Base-by-base conservation (phyloP, 1,284 basidiomycete species). In the Ceratobasidium sp. region DNA sequence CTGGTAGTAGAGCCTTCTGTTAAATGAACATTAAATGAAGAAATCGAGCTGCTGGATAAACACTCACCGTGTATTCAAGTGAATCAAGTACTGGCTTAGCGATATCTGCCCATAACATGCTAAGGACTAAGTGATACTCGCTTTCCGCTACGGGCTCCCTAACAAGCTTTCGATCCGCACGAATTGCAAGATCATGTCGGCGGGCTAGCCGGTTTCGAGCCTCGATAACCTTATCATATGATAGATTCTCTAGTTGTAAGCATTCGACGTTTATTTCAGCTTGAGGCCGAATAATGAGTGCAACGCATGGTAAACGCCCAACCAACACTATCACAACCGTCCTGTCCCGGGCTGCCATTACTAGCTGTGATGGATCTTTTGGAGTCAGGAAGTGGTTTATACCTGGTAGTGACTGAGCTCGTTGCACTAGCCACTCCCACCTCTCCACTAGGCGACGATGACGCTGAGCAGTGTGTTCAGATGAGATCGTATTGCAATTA, bases 401-500 rank as follows among this genome's bases (percentile, higher is more conserved):
- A 5, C 75, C 57, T 33, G 78, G 77, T 5, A 57, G 44, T 17
- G 13, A 9, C 17, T 71, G 79, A 5, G 54, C 56, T 20, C 79
- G 42, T 23, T 52, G 44, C 7, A 82, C 26, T 2, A 81, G 77
- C 9, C n/a, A 33, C 28, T 83, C 80, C 68, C 78, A 80, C 46
- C 79, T 33, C n/a, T 64, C 59, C 15, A 79, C 80, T 17, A 81
- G 59, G 20, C 62, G 42, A 20, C 77, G 78, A 42, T 81, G 75
- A 3, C 64, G 74, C 50, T 69, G 78, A 38, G 48, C 62, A 1
- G 33, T 4, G 6, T 3, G 52, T 12, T 64, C 57, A 78, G 20
- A 50, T 13, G 17, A 7, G 26, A 20, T 33, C 13, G 33, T 33
- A 33, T 33, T 33, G 33, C 33, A 33, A 33, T 33, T 33, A 1